Evolutionary conservation across 2,329 filamentous ascomycete genomes (phyloP).

Genomic region (Fusarium oligoseptatum): DNA sequence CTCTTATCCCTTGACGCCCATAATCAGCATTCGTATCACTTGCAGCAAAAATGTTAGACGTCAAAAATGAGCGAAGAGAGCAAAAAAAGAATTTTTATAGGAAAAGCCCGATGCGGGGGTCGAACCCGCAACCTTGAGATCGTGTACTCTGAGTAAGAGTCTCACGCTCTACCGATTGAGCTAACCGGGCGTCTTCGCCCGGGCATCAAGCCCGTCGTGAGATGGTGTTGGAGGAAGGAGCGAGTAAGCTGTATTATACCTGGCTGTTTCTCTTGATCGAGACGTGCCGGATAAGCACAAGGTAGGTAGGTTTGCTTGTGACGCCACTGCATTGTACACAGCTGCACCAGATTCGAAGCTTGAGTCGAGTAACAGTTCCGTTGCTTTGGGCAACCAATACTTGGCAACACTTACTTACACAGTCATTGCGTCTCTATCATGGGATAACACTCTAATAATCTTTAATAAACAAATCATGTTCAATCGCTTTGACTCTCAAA

Average conservation of each 20-base stretch:
- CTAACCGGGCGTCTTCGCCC: conserved; percentile 42
- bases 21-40: not conserved
- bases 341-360: not conserved
- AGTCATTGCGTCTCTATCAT: no score
- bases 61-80: not conserved
- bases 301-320: no score
- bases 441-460: no score
- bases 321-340: not conserved
- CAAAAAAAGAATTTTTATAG: conserved; percentile 35
- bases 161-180: conserved; percentile 71
- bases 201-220: conserved; percentile 17
- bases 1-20: conserved; percentile 73
- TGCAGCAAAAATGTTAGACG: not conserved
- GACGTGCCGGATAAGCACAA: no score
- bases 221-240: not conserved
- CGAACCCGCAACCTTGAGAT: conserved; percentile 71
- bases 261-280: not conserved
- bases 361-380: not conserved
- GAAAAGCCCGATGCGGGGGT: conserved; percentile 59
- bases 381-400: not conserved
- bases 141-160: conserved; percentile 63
- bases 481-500: not conserved
- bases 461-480: no score
- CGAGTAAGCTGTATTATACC: not conserved
- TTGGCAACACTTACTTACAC: not conserved